These are phyloP conservation scores for Steccherinum ochraceum DNA, from an alignment of 768 basidiomycete genomes.

Conservation along the genomic window DNA sequence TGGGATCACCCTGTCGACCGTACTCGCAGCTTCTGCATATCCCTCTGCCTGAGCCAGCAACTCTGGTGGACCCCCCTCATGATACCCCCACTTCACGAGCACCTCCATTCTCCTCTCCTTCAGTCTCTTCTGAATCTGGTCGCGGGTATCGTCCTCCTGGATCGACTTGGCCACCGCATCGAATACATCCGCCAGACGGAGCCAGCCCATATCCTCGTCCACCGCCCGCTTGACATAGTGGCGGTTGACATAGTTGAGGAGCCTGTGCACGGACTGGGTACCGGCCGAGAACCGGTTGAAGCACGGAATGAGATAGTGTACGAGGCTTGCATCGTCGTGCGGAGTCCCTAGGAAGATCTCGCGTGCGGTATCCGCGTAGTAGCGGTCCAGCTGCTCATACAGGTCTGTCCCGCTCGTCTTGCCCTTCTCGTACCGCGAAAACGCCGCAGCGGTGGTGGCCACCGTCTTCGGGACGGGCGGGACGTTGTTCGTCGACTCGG, in stretches of 20 bases:
- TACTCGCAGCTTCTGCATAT: constrained; percentile 69
- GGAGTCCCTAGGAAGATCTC: constrained; percentile 61
- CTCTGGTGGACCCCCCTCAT: constrained; percentile 42
- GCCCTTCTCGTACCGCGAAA: constrained; percentile 19
- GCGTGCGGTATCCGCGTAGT: constrained; percentile 53
- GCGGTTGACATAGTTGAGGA: constrained; percentile 66
- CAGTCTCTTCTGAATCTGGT: constrained; percentile 50
- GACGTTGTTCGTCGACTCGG: constrained; percentile 33
- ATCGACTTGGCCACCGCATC: constrained; percentile 52
- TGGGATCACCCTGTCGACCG: constrained; percentile 58
- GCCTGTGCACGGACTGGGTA: constrained; percentile 60
- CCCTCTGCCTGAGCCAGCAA: constrained; percentile 53
- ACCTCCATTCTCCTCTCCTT: constrained; percentile 57
- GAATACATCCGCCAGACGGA: constrained; percentile 59
- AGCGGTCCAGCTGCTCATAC: constrained; percentile 68
- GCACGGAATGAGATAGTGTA: constrained; percentile 65
- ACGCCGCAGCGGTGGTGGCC: constrained; percentile 6
- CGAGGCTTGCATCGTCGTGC: constrained; percentile 56
- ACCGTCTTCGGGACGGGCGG: constrained; percentile 9
- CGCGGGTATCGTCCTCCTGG: constrained; percentile 46
- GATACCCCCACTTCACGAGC: constrained; percentile 66
- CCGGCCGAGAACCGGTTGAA: constrained; percentile 69
- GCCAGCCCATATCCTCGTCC: constrained; percentile 77
- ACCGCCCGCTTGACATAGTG: constrained; percentile 73
- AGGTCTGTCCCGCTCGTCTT: constrained; percentile 57